Conservation (phyloP, 2,329 filamentous ascomycete genomes). For the Cryphonectria japonica region DNA sequence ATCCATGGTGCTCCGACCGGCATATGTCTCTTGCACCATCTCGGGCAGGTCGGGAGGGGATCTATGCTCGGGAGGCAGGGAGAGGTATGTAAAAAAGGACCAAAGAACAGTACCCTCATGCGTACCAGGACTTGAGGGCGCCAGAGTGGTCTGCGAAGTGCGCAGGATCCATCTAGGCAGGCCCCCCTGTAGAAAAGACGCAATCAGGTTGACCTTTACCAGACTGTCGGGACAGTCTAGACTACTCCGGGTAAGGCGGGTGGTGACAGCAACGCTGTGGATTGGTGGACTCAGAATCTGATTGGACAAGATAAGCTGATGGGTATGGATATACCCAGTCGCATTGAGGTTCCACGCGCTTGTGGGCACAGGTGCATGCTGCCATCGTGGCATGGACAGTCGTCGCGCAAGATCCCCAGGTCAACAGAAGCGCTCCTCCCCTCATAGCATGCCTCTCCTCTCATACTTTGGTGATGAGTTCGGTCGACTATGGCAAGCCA, state of each 20-base stretch:
- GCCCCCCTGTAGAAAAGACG: neutral
- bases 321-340: neutral
- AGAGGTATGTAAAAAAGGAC: neutral
- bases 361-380: slow-evolving; percentile 8
- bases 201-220: slow-evolving; percentile 19
- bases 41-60: slow-evolving; percentile 13
- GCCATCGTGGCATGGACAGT: slow-evolving; percentile 6
- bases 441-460: neutral
- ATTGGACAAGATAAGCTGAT: slow-evolving; percentile 5
- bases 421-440: neutral
- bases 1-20: neutral
- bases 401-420: neutral
- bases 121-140: neutral
- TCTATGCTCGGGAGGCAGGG: neutral
- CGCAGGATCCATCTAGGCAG: neutral
- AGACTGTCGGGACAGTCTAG: slow-evolving; percentile 26
- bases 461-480: neutral
- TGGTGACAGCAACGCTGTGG: slow-evolving; percentile 13
- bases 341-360: neutral
- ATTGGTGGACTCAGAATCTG: neutral
- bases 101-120: too few species aligned
- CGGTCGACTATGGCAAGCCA: neutral
- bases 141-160: neutral
- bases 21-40: slow-evolving; percentile 1
- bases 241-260: slow-evolving; percentile 15